A percentile compares a stretch with the other conserved stretches of the same genome.
phyloP scores from a whole-genome alignment of 2,329 filamentous ascomycete species.

The Biscogniauxia mediterranea region DNA sequence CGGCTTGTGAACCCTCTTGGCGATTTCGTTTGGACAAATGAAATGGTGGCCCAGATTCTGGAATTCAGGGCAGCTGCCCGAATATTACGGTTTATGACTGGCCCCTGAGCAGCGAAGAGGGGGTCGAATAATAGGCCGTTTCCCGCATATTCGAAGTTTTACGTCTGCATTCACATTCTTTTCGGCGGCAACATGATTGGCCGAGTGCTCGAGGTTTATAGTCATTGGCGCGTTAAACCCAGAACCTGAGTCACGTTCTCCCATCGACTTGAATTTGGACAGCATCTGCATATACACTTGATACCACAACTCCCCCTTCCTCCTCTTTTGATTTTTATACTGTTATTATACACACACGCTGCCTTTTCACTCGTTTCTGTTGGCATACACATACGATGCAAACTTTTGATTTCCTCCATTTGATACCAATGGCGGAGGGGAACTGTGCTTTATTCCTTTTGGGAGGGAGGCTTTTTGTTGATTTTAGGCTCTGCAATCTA shows the following conservation, averaged over 20 bases:
- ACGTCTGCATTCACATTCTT: conserved; percentile 18
- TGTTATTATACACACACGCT: conserved; percentile 4
- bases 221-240: neutral
- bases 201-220: conserved; percentile 5
- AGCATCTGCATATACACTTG: conserved; percentile 26
- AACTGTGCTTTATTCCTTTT: conserved; percentile 9
- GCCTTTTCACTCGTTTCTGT: conserved; percentile 5
- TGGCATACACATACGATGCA: neutral
- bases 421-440: conserved; percentile 18
- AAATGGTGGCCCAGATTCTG: too few relatives aligned
- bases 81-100: too few relatives aligned
- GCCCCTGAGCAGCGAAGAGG: too few relatives aligned
- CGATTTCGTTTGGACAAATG: too few relatives aligned
- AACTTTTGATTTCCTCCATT: conserved; percentile 12
- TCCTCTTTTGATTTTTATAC: conserved; percentile 8
- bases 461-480: conserved; percentile 10
- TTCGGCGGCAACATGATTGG: conserved; percentile 10
- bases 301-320: conserved; percentile 17
- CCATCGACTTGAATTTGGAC: conserved; percentile 11
- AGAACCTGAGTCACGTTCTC: neutral
- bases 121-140: neutral
- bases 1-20: too few relatives aligned
- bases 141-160: conserved; percentile 10
- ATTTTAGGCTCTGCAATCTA: conserved; percentile 1
- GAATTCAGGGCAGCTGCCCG: too few relatives aligned